Evolutionary conservation across 1,284 basidiomycete species (phyloP), one percentile per base, ranked within the genome.

Genomic region (Meira nashicola): DNA sequence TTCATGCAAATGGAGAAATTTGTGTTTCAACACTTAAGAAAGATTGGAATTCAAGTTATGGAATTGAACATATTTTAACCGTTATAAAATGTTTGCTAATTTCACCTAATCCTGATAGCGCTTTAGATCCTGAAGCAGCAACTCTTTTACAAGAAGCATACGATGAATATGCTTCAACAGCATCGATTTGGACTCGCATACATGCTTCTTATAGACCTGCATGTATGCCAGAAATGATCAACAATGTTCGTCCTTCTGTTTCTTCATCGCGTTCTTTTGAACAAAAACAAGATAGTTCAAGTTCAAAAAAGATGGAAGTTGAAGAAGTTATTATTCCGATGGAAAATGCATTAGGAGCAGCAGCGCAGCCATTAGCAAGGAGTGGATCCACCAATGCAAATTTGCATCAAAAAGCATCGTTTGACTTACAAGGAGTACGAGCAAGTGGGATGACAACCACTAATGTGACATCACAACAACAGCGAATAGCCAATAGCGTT

Each of bases 11-110:
- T 0, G 92, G 92, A 37, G 93, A 95, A 79, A 97, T 97, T 69
- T 97, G 93, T 79, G 93, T 96, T 10, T 93, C 93, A 80, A 96
- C 92, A 4, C 82, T 97, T 28, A 96, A 96, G 83, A 96, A 95
- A 80, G 91, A 93, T 72, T 96, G 93, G 93, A 87, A 90, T 78
- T 84, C 88, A 17, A 84, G 86, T n/a, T 70, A 64, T 47, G 58
- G 44, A 9, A 61, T 72, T 58, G 61, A 54, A 15, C 64, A 60
- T 58, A 64, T 70, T 25, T 65, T 66, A 11, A 66, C 64, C 41
- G 68, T 67, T 17, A 58, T 63, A 23, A 68, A 66, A 54, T 95
- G 93, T 75, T 85, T 97, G 38, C 84, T 97, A 64, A 95, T 97
- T 69, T 91, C 91, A 73, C 93, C 93, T 12, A 96, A 96, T 77